Conservation (phyloP, 2,329 filamentous ascomycete species). For the Scytalidium lignicola region DNA sequence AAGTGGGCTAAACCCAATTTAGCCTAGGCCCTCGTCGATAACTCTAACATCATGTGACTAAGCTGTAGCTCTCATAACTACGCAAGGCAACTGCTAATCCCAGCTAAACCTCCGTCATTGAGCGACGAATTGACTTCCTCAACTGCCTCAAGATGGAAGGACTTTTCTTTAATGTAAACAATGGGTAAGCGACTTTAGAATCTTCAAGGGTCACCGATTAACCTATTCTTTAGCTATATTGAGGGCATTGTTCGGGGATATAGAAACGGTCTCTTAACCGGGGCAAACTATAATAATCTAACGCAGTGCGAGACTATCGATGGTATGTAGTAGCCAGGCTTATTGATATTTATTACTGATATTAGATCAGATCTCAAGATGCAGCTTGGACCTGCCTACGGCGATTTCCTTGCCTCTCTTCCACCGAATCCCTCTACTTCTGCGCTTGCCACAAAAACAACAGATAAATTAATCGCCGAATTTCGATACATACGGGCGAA, state of each 20-base stretch:
- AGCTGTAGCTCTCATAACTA: not conserved
- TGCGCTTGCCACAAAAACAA: slow-evolving; percentile 87
- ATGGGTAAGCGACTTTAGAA: slow-evolving; percentile 55
- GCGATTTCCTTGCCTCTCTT: slow-evolving; percentile 90
- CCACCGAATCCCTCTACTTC: slow-evolving; percentile 97
- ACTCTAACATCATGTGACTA: not conserved
- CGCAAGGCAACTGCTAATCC: not conserved
- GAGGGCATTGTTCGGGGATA: slow-evolving; percentile 98
- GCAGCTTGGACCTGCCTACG: slow-evolving; percentile 92
- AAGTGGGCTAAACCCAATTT: not conserved
- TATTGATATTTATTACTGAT: slow-evolving; percentile 4
- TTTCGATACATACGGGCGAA: slow-evolving; percentile 96
- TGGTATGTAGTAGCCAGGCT: slow-evolving; percentile 50
- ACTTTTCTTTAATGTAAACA: slow-evolving; percentile 90
- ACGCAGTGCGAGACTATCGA: slow-evolving; percentile 98
- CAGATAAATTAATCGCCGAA: slow-evolving; percentile 95
- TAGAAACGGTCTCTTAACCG: slow-evolving; percentile 85
- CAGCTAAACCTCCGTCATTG: not conserved
- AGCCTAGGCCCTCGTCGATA: not conserved
- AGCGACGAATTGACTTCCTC: not conserved
- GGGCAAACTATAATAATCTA: slow-evolving; percentile 89
- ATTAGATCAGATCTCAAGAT: slow-evolving; percentile 78
- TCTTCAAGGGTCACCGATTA: slow-evolving; percentile 10
- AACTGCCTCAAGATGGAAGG: slow-evolving; percentile 68
- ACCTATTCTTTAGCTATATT: slow-evolving; percentile 64